These are phyloP conservation scores for Crataegus laevigata DNA, from an alignment of 306 rosid species.

Conservation along the genomic window DNA sequence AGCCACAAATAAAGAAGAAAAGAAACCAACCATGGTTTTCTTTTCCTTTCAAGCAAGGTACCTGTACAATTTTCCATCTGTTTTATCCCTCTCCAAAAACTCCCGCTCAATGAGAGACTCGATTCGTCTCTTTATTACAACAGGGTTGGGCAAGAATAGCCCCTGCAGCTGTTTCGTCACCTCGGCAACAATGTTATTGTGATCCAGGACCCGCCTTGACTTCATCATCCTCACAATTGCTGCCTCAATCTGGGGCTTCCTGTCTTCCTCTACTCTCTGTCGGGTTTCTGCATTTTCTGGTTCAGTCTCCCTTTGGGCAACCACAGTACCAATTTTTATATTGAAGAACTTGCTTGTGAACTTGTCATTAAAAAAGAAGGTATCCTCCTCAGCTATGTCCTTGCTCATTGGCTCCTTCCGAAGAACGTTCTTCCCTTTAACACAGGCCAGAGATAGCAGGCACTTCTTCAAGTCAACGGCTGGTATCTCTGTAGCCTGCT, in stretches of 20 bases:
- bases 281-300: conserved; percentile 80
- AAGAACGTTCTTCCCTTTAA: conserved; percentile 78
- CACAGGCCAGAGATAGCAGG: conserved; percentile 77
- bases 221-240: conserved; percentile 86
- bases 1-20: too few species aligned
- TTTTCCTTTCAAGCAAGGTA: conserved; percentile 42
- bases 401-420: conserved; percentile 80
- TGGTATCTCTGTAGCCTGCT: conserved; percentile 76
- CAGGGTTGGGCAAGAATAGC: conserved; percentile 64
- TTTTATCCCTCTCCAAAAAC: conserved; percentile 69
- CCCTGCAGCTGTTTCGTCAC: conserved; percentile 70
- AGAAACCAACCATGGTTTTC: too few species aligned
- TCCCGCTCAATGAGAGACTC: conserved; percentile 86
- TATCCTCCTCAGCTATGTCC: conserved; percentile 70
- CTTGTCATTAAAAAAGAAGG: conserved; percentile 63
- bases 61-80: conserved; percentile 57
- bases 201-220: conserved; percentile 62
- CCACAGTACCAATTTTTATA: conserved; percentile 83
- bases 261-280: conserved; percentile 76
- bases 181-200: conserved; percentile 73
- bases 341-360: conserved; percentile 62
- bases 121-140: conserved; percentile 65
- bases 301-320: conserved; percentile 73
- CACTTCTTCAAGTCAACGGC: conserved; percentile 70
- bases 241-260: conserved; percentile 83